Evolutionary conservation across 2,329 filamentous ascomycete species (phyloP), one percentile per base, ranked within the genome.

Genomic region (Teratosphaeria zuluensis): DNA sequence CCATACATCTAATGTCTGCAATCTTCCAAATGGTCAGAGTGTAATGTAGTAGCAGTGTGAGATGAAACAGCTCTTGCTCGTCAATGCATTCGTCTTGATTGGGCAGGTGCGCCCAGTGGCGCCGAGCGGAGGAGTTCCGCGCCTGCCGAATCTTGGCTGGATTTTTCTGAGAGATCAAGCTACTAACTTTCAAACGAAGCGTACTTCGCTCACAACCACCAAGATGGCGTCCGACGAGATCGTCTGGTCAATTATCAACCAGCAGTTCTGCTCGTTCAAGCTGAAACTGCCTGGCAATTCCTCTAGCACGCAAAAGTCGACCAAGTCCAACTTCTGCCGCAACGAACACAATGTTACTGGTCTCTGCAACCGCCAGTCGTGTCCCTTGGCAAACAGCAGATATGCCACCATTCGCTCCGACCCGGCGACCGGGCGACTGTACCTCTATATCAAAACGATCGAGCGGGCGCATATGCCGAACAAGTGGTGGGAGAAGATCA

Each of bases 391-490:
- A 65, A 96, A 96, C 78, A 89, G 86, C 46, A 84, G 91, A 61
- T 96, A 97, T 80, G 92, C 92, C 61, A 97, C 92, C 8, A 85
- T 97, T 61, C 88, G 92, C 64, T 84, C 89, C 57, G 85, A 95
- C 69, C 87, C 91, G 7, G 78, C 86, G 61, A 92, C 89, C 56
- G 88, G 89, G 63, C 85, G 84, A 8, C 82, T 97, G 63, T 97
- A 96, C 77, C 86, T 97, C 59, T 97, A 95, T 81, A 95, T 96
- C 82, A 97, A 96, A 79, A 94, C 90, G 4, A 84, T 92, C 66
- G 91, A 96, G 78, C 89, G 94, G 62, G 82, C 88, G 12, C 92
- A 92, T 74, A 83, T 92, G 75, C 94, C 92, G 1, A 87, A 84
- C 60, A 95, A 95, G 75, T 85, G 92, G 78, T 99, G 94, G 94